A percentile compares a stretch with the other conserved stretches of the same genome.
Evolutionary conservation across 83 land plant genomes (phyloP).

Genomic region (Larix sibirica): DNA sequence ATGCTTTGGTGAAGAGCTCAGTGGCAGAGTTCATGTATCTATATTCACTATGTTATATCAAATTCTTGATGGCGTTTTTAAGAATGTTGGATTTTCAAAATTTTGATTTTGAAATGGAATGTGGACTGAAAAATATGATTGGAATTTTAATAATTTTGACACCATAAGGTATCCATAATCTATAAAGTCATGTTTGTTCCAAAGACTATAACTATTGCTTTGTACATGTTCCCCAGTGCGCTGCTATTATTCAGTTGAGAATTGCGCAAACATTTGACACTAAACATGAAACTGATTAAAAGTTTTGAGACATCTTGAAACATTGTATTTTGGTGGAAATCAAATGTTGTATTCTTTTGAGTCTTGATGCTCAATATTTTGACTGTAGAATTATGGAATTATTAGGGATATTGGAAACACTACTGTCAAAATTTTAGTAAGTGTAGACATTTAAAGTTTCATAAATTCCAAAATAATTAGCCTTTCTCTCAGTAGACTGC

Average conservation of each 20-base stretch:
- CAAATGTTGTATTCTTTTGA: too few species aligned
- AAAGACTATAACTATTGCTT: not conserved
- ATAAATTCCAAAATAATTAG: too few species aligned
- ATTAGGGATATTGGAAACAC: too few species aligned
- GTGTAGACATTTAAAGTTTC: too few species aligned
- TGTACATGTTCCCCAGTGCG: not conserved
- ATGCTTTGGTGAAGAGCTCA: slow-evolving; percentile 99
- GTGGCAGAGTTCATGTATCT: slow-evolving; percentile 99
- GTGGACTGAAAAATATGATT: not conserved
- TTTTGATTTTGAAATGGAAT: not conserved
- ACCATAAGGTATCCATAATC: not conserved
- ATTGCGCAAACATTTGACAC: not conserved
- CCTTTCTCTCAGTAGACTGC: too few species aligned
- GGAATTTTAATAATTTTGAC: too few species aligned
- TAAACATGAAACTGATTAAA: not conserved
- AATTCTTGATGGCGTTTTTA: not conserved
- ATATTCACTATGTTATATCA: slow-evolving; percentile 1
- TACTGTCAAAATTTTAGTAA: too few species aligned
- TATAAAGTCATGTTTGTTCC: not conserved
- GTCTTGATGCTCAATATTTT: too few species aligned
- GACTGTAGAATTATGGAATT: too few species aligned
- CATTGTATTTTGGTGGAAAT: too few species aligned
- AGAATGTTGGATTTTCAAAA: not conserved
- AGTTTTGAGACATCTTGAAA: too few species aligned
- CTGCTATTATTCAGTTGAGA: not conserved